These are phyloP conservation scores for Nematocida sp. DNA, from an alignment of 371 early-diverging fungal genomes.

Conservation along the genomic window DNA sequence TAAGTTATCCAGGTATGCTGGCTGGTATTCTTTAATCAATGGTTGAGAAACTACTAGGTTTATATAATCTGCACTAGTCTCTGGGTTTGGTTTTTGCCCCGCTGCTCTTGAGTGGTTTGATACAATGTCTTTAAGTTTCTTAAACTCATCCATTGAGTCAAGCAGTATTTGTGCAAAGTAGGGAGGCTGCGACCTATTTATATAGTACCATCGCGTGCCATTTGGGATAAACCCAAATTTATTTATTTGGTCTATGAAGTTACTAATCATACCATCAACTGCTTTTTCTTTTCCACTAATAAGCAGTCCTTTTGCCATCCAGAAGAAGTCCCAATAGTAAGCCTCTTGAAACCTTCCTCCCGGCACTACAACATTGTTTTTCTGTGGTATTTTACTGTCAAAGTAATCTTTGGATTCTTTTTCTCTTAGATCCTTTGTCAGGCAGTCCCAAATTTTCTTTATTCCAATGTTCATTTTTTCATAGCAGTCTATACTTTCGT, in stretches of 20 bases:
- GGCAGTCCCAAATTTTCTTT: background rate
- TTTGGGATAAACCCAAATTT: conserved; percentile 79
- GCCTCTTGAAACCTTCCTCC: conserved; percentile 83
- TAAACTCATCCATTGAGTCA: conserved; percentile 12
- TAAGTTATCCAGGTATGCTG: conserved; percentile 78
- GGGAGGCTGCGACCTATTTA: conserved; percentile 82
- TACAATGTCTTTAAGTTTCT: conserved; percentile 9
- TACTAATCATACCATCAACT: conserved; percentile 73
- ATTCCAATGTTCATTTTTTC: background rate
- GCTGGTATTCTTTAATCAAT: background rate
- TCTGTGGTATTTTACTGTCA: conserved; percentile 9
- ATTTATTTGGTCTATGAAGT: conserved; percentile 75
- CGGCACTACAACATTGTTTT: conserved; percentile 74
- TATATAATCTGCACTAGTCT: background rate
- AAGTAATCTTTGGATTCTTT: background rate
- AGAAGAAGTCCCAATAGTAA: conserved; percentile 85
- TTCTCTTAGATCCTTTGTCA: background rate
- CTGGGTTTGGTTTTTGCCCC: background rate
- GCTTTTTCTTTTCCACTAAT: conserved; percentile 73
- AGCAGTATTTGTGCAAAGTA: conserved; percentile 54
- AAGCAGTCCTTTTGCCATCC: conserved; percentile 77
- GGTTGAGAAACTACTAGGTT: background rate
- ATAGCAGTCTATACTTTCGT: background rate
- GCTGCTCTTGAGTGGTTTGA: background rate
- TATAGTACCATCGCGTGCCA: conserved; percentile 79